phyloP scores from a whole-genome alignment of 345 rosid species.

The Acer negundo region DNA sequence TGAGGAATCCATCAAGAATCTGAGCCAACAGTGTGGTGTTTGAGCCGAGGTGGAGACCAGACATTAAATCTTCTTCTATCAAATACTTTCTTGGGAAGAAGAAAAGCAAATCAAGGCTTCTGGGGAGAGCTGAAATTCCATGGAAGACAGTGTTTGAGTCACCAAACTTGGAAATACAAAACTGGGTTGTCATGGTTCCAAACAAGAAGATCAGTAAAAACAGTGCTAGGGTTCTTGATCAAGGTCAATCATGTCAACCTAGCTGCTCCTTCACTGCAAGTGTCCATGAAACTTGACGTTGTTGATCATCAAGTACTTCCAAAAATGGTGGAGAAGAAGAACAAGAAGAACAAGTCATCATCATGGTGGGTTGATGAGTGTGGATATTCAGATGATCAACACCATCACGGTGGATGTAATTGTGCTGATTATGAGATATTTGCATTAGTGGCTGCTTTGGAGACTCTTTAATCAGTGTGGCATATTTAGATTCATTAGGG shows the following conservation, averaged over 20 bases:
- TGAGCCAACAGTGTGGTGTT: slow-evolving; percentile 56
- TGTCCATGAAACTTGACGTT: slow-evolving; percentile 34
- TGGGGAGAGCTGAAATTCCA: slow-evolving; percentile 60
- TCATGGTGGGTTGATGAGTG: slow-evolving; percentile 28
- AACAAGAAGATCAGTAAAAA: background rate
- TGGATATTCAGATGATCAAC: slow-evolving; percentile 23
- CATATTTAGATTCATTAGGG: too few species aligned
- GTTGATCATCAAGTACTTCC: slow-evolving; percentile 3
- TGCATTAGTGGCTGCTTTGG: slow-evolving; percentile 50
- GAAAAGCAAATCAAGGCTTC: slow-evolving; percentile 47
- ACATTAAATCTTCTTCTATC: slow-evolving; percentile 6
- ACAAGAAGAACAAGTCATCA: background rate
- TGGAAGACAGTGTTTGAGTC: slow-evolving; percentile 51
- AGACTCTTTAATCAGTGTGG: slow-evolving; percentile 27
- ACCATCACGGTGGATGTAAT: slow-evolving; percentile 12
- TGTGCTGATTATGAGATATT: slow-evolving; percentile 45
- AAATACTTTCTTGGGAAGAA: slow-evolving; percentile 32
- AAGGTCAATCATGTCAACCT: slow-evolving; percentile 30
- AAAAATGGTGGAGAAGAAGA: slow-evolving; percentile 9
- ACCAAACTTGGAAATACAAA: slow-evolving; percentile 50
- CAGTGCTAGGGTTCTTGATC: slow-evolving; percentile 13
- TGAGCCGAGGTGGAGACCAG: slow-evolving; percentile 57
- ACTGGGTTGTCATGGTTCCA: slow-evolving; percentile 42
- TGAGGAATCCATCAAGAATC: slow-evolving; percentile 42
- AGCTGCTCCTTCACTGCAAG: slow-evolving; percentile 36